Evolutionary conservation across 2,329 filamentous ascomycete species (phyloP).

Genomic region (Alternaria infectoria): DNA sequence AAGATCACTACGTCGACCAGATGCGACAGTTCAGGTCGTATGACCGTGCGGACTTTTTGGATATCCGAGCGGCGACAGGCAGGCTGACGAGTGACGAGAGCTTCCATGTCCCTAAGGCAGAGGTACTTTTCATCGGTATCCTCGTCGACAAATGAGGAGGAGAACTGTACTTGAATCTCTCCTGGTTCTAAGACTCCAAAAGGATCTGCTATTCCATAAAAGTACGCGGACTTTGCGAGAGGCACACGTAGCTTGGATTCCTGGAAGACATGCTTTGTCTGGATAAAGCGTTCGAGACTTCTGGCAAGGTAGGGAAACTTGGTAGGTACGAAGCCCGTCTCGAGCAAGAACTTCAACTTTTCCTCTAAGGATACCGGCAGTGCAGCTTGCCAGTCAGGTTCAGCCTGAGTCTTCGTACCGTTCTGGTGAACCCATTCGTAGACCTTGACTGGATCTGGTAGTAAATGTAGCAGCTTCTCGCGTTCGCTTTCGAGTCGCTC

Average conservation of each 20-base stretch:
- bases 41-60: conserved; percentile 63
- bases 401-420: conserved; percentile 38
- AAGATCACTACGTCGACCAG: conserved; percentile 85
- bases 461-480: conserved; percentile 57
- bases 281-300: conserved; percentile 56
- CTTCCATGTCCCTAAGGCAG: conserved; percentile 62
- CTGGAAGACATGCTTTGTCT: conserved; percentile 61
- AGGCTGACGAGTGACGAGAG: conserved; percentile 73
- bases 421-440: conserved; percentile 49
- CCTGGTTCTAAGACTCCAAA: conserved; percentile 64
- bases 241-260: conserved; percentile 65
- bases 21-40: conserved; percentile 65
- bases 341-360: conserved; percentile 39
- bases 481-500: conserved; percentile 61
- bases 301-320: conserved; percentile 58
- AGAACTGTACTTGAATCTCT: conserved; percentile 73
- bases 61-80: conserved; percentile 75
- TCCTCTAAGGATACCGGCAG: conserved; percentile 31
- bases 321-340: conserved; percentile 63
- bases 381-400: conserved; percentile 30
- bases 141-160: conserved; percentile 62
- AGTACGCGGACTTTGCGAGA: conserved; percentile 66
- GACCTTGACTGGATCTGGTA: conserved; percentile 64
- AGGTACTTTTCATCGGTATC: conserved; percentile 61
- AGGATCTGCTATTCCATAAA: conserved; percentile 74